Conservation (phyloP, 2,329 filamentous ascomycete genomes). For the Trichoderma sp. region DNA sequence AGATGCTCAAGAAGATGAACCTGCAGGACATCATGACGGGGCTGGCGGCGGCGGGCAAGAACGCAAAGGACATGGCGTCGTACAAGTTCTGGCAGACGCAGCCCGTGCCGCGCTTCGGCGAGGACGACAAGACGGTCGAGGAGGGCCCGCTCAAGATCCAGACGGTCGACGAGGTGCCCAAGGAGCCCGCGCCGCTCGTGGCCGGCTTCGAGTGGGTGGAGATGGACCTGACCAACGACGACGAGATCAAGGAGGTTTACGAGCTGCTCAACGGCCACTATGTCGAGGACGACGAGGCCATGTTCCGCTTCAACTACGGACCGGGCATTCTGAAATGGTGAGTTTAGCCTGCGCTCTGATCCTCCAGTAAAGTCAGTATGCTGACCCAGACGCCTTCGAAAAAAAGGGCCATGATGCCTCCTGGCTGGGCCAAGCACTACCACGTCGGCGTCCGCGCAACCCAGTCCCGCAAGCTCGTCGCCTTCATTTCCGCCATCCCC, state of each 20-base stretch:
- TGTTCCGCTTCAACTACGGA: conserved; percentile 98
- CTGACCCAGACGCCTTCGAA: background rate
- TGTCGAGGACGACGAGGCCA: conserved; percentile 94
- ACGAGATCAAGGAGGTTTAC: conserved; percentile 85
- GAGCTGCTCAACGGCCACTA: conserved; percentile 92
- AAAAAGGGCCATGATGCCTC: conserved; percentile 86
- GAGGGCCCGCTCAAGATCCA: conserved; percentile 86
- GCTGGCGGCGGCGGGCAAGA: conserved; percentile 77
- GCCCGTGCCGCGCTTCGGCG: conserved; percentile 83
- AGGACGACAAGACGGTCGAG: conserved; percentile 56
- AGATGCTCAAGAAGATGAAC: conserved; percentile 63
- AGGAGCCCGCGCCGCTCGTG: conserved; percentile 72
- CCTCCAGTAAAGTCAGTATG: background rate
- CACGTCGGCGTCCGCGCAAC: conserved; percentile 89
- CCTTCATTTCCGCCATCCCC: conserved; percentile 93
- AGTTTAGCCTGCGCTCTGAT: conserved; percentile 33
- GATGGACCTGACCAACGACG: conserved; percentile 78
- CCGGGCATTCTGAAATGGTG: conserved; percentile 86
- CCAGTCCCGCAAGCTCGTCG: conserved; percentile 83
- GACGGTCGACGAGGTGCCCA: conserved; percentile 75
- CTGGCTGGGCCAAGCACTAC: conserved; percentile 92
- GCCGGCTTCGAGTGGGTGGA: conserved; percentile 93
- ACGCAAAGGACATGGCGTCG: conserved; percentile 91
- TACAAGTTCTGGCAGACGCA: conserved; percentile 99
- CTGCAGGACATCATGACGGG: conserved; percentile 75